A percentile compares a stretch with the other conserved stretches of the same genome.
phyloP scores from a whole-genome alignment of 805 yeast genomes.

The Lachancea meyersii region DNA sequence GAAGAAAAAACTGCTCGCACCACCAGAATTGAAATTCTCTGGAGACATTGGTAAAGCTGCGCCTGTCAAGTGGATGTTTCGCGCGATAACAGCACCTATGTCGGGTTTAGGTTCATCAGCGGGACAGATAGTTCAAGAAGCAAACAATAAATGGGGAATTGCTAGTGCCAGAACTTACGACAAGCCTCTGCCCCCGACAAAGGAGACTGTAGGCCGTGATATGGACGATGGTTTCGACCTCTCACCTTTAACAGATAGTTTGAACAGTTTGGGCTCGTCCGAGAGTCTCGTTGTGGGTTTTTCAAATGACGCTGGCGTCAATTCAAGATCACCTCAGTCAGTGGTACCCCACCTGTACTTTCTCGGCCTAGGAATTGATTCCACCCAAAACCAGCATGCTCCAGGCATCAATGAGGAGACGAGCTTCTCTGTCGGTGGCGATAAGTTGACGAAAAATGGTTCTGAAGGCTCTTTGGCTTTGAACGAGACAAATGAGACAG shows the following conservation, averaged over 20 bases:
- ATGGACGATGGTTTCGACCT: conserved; percentile 7
- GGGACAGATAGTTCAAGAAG: conserved; percentile 15
- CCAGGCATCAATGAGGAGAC: neutral
- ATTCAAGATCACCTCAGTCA: neutral
- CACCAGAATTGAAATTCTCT: conserved; percentile 19
- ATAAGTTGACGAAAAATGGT: neutral
- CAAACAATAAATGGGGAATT: conserved; percentile 23
- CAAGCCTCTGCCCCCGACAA: conserved; percentile 20
- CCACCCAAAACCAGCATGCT: neutral
- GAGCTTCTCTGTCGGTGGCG: neutral
- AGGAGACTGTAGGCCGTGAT: neutral
- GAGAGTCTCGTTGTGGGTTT: neutral
- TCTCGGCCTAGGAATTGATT: neutral
- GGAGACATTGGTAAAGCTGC: neutral
- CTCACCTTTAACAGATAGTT: conserved; percentile 6
- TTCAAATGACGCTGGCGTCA: neutral
- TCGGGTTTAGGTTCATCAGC: conserved; percentile 8
- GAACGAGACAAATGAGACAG: neutral
- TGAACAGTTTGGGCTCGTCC: conserved; percentile 1
- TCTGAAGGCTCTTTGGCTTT: too few species aligned
- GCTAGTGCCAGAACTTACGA: conserved; percentile 17
- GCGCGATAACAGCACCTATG: conserved; percentile 4
- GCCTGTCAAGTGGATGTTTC: conserved; percentile 6
- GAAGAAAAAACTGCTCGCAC: conserved; percentile 19
- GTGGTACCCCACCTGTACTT: neutral